phyloP scores from a whole-genome alignment of 2,329 filamentous ascomycete genomes.

The Graphilbum ipis-grandicollis region DNA sequence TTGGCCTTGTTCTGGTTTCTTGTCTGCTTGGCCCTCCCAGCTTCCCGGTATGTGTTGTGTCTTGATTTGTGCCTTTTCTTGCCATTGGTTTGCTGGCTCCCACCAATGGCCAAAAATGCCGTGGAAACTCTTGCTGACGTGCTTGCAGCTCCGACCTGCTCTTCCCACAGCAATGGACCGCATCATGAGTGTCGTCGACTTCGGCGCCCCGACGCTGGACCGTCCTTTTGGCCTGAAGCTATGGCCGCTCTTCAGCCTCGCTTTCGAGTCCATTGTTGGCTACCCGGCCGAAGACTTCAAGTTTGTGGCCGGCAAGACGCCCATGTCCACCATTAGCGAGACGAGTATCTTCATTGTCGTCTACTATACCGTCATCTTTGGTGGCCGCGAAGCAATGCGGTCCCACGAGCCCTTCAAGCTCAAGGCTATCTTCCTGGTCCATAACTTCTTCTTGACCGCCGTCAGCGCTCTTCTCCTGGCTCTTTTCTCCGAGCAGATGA shows the following conservation, averaged over 20 bases:
- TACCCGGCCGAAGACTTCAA: slow-evolving; percentile 75
- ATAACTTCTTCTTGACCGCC: slow-evolving; percentile 86
- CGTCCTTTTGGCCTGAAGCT: slow-evolving; percentile 79
- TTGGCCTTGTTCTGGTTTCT: neutral
- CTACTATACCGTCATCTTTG: slow-evolving; percentile 91
- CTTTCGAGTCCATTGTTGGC: slow-evolving; percentile 57
- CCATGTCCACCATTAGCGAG: slow-evolving; percentile 77
- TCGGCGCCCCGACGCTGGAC: slow-evolving; percentile 67
- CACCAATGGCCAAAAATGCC: too few species aligned
- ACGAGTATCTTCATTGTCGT: slow-evolving; percentile 63
- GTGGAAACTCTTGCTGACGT: too few species aligned
- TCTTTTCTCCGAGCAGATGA: slow-evolving; percentile 80
- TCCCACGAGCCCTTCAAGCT: slow-evolving; percentile 72
- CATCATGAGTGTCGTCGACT: slow-evolving; percentile 11
- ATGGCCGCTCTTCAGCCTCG: slow-evolving; percentile 90
- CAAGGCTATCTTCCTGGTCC: slow-evolving; percentile 77
- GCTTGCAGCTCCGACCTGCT: neutral
- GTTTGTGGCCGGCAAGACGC: slow-evolving; percentile 66
- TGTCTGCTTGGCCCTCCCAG: neutral
- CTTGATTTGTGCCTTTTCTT: too few species aligned
- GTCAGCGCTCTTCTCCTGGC: slow-evolving; percentile 67
- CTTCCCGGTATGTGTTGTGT: too few species aligned
- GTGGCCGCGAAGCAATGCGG: slow-evolving; percentile 84
- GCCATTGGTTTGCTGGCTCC: too few species aligned
- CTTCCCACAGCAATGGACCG: slow-evolving; percentile 5